Evolutionary conservation across 192 early-diverging fungal species (phyloP).

Genomic region (Linnemannia zychae): DNA sequence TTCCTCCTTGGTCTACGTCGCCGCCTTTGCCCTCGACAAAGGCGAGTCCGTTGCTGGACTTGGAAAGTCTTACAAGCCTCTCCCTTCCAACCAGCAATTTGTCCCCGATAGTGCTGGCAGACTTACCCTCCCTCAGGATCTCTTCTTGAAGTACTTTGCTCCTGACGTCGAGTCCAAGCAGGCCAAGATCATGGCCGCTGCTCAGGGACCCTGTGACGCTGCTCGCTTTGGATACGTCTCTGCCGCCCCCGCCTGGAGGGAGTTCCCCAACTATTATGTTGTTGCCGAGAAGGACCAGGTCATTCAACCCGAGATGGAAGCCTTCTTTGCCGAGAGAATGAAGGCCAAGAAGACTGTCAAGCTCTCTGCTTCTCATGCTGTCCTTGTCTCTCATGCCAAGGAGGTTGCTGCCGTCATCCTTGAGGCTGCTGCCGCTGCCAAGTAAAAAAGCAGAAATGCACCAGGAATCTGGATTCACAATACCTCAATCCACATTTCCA

Average conservation of each 20-base stretch:
- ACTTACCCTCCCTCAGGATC: neutral
- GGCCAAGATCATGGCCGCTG: slow-evolving; percentile 9
- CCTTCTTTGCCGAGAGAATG: slow-evolving; percentile 1
- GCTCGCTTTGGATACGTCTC: slow-evolving; percentile 6
- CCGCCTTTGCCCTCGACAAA: slow-evolving; percentile 6
- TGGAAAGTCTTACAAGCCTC: neutral
- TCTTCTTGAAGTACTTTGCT: slow-evolving; percentile 17
- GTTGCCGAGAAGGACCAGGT: slow-evolving; percentile 10
- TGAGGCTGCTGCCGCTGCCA: slow-evolving; percentile 4
- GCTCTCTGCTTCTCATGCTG: neutral
- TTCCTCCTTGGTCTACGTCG: slow-evolving; percentile 10
- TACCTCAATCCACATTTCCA: neutral
- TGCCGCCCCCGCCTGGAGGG: slow-evolving; percentile 15
- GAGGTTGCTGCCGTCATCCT: neutral
- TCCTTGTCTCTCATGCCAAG: slow-evolving; percentile 12
- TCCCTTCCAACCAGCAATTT: neutral
- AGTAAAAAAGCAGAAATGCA: neutral
- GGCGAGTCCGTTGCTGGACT: neutral
- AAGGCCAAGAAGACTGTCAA: slow-evolving; percentile 4
- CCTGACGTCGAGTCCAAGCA: slow-evolving; percentile 14
- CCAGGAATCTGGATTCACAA: neutral
- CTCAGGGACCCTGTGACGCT: slow-evolving; percentile 7
- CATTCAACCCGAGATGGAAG: slow-evolving; percentile 7
- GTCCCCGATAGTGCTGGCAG: neutral
- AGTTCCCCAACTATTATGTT: neutral